Evolutionary conservation across 2,329 filamentous ascomycete species (phyloP), one percentile per base, ranked within the genome.

Genomic region (Helminthosporium solani): DNA sequence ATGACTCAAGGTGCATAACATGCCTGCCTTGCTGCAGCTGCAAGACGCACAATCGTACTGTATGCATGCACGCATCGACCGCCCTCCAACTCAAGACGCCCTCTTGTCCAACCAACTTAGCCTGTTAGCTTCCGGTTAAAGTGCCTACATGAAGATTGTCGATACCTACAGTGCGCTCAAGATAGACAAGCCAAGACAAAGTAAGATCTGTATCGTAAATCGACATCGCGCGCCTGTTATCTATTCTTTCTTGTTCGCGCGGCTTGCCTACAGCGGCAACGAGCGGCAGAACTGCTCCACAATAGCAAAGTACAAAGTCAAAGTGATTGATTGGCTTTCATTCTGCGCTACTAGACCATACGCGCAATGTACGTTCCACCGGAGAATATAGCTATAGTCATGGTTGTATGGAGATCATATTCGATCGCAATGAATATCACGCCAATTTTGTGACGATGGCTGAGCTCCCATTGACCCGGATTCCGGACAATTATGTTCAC

Each of bases 61-160:
- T 25, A 55, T 53, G 60, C 55, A 60, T 52, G 59, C 56, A 56
- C 58, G 56, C 56, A 55, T 56, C 49, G 59, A 51, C 54, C 56
- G 60, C 44, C 23, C 47, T 57, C 55, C 55, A 53, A 51, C 37
- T 45, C 47, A 44, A 49, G 40, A 47, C 27, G 30, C 40, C 23
- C 30, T 50, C 45, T 40, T 47, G 45, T 43, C 57, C 57, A 57
- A 59, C 56, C 56, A 59, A 61, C 52, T 62, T 59, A 61, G 56
- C 58, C 57, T 46, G 41, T 48, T 40, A 39, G 19, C 44, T 49
- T 43, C 52, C 49, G 52, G 52, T 49, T 52, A 52, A 52, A 51
- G n/a, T 31, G 14, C 6, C 8, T 31, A 31, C 28, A 31, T 31
- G 28, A 31, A 14, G 14, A 31, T 31, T 31, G 28, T 31, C 14